A percentile compares a stretch with the other conserved stretches of the same genome.
phyloP scores from a whole-genome alignment of 108 stramenopile genomes.

The Skeletonema potamos region DNA sequence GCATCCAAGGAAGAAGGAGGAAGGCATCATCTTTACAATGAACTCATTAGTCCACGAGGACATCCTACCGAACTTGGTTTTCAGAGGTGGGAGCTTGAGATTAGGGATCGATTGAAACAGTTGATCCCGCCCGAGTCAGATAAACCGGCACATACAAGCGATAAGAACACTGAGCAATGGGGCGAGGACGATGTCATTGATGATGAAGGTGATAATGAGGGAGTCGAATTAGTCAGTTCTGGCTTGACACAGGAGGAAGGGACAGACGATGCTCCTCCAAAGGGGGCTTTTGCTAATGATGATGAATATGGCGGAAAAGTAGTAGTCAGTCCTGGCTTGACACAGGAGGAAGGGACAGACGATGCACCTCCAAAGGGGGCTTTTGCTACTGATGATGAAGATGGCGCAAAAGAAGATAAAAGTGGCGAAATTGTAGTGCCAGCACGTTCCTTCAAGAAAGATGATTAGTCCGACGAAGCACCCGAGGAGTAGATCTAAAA shows the following conservation, averaged over 20 bases:
- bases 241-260: not conserved
- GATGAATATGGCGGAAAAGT: not conserved
- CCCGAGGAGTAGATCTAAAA: not conserved
- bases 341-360: not conserved
- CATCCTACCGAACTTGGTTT: slow-evolving; percentile 76
- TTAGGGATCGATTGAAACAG: slow-evolving; percentile 14
- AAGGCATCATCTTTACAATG: slow-evolving; percentile 46
- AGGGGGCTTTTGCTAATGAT: not conserved
- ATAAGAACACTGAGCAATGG: not conserved
- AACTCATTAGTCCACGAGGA: slow-evolving; percentile 62
- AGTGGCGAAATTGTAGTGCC: not conserved
- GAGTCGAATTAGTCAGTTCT: not conserved
- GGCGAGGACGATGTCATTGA: not conserved
- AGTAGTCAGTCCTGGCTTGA: not conserved
- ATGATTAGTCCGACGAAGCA: not conserved
- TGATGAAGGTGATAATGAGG: slow-evolving; percentile 11
- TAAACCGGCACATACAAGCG: not conserved
- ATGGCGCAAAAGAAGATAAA: not conserved
- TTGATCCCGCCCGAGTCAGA: slow-evolving; percentile 3
- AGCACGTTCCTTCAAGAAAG: no score
- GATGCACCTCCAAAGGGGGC: not conserved
- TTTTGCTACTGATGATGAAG: slow-evolving; percentile 1
- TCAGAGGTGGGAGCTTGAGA: slow-evolving; percentile 52
- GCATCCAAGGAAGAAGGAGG: slow-evolving; percentile 41
- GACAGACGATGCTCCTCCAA: slow-evolving; percentile 3